Evolutionary conservation across 805 yeast genomes (phyloP).

Genomic region (Ogataea neopini): DNA sequence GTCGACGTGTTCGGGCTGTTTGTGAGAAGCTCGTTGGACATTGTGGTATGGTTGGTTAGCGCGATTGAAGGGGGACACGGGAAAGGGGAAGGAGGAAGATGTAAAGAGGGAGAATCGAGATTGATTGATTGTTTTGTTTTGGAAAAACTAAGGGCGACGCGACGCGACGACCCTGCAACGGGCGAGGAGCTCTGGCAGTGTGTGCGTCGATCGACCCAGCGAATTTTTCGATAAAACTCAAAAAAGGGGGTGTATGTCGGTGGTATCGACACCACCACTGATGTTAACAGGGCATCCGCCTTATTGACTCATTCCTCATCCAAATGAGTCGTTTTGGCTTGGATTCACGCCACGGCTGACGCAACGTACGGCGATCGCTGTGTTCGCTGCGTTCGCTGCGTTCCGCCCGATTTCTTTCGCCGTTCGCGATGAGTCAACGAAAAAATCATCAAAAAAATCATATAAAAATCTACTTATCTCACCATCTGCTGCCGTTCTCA

Average conservation of each 20-base stretch:
- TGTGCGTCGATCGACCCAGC: neutral
- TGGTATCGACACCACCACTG: too few species aligned
- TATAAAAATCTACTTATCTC: neutral
- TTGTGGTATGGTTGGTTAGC: neutral
- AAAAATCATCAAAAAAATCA: neutral
- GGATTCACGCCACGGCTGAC: too few species aligned
- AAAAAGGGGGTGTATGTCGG: too few species aligned
- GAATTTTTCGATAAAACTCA: too few species aligned
- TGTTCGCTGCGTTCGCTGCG: too few species aligned
- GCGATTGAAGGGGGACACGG: neutral
- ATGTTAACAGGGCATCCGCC: too few species aligned
- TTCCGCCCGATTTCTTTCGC: neutral
- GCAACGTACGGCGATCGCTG: too few species aligned
- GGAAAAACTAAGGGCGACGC: neutral
- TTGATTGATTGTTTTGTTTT: conserved; percentile 3
- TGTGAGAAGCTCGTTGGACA: conserved; percentile 24
- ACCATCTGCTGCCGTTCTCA: neutral
- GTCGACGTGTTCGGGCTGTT: conserved; percentile 67
- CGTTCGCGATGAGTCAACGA: neutral
- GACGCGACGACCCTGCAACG: neutral
- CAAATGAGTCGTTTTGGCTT: too few species aligned
- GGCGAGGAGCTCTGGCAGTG: too few species aligned
- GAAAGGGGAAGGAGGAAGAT: neutral
- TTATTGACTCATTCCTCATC: too few species aligned
- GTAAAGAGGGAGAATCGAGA: neutral